Percentiles rank a stretch among this genome's conserved stretches.
Evolutionary conservation across 352 stramenopile genomes (phyloP).

Genomic region (Globisporangium rhizosaccharum): DNA sequence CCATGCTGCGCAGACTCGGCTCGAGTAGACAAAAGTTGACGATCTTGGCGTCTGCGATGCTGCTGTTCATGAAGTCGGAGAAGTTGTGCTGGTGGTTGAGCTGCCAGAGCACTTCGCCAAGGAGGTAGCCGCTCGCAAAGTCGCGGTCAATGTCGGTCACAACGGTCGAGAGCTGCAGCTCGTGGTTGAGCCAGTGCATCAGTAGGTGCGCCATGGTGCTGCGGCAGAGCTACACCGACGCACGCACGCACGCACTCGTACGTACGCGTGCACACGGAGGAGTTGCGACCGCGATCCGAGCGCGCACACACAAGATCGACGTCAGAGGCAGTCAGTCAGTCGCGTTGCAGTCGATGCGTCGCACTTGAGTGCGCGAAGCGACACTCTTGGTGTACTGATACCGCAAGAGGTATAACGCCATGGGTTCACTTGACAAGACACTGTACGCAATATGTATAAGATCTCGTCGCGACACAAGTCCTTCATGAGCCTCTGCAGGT

Average conservation of each 20-base stretch:
- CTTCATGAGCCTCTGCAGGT: no score
- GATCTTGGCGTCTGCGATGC: constrained; percentile 76
- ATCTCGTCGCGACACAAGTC: no score
- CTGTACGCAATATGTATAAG: background rate
- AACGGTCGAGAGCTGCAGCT: constrained; percentile 60
- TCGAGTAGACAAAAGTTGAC: constrained; percentile 88
- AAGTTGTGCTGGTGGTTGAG: constrained; percentile 90
- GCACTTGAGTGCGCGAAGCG: background rate
- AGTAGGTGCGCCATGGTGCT: constrained; percentile 65
- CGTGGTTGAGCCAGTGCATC: constrained; percentile 78
- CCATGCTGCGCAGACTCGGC: constrained; percentile 62
- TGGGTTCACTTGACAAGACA: no score
- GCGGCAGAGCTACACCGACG: background rate
- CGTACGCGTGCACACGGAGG: background rate
- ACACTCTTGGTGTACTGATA: background rate
- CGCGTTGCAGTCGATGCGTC: background rate
- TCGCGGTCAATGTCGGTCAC: constrained; percentile 64
- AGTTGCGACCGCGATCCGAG: no score
- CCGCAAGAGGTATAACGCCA: background rate
- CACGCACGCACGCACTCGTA: background rate
- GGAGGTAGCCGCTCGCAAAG: constrained; percentile 82
- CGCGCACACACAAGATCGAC: background rate
- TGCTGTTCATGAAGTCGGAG: constrained; percentile 65
- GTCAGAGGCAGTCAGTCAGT: background rate
- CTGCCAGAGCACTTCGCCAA: constrained; percentile 80